These are phyloP conservation scores for Grosmannia serpens DNA, from an alignment of 2,329 filamentous ascomycete genomes.

Conservation along the genomic window DNA sequence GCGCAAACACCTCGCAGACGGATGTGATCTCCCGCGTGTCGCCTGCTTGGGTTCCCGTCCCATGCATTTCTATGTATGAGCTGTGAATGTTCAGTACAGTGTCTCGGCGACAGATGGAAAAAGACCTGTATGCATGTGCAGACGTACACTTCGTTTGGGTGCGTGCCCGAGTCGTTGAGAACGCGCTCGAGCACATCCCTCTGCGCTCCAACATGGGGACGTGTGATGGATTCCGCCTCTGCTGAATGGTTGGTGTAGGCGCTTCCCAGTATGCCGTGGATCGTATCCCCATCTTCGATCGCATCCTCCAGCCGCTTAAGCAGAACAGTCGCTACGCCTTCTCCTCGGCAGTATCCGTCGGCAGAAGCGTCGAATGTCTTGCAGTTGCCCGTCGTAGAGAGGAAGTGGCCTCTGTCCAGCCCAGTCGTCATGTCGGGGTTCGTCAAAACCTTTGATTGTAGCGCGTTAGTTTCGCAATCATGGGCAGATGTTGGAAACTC, in stretches of 20 bases:
- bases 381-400: constrained; percentile 64
- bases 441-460: constrained; percentile 41
- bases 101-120: neutral
- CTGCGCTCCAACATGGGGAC: constrained; percentile 59
- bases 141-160: constrained; percentile 54
- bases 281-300: constrained; percentile 62
- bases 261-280: constrained; percentile 63
- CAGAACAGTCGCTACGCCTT: constrained; percentile 30
- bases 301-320: constrained; percentile 73
- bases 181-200: neutral
- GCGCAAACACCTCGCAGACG: constrained; percentile 47
- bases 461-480: neutral
- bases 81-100: constrained; percentile 22
- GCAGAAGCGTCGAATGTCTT: constrained; percentile 31
- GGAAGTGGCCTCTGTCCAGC: constrained; percentile 62
- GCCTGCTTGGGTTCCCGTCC: constrained; percentile 76
- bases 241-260: constrained; percentile 73
- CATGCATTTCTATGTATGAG: constrained; percentile 76
- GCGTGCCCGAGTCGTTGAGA: constrained; percentile 59
- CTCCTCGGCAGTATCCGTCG: constrained; percentile 51
- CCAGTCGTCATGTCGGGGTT: constrained; percentile 73
- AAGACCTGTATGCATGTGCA: neutral
- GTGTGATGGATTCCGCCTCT: constrained; percentile 71
- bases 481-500: neutral
- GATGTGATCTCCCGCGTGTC: constrained; percentile 75